Evolutionary conservation across 78 protist genomes (phyloP).

Genomic region (Dictyostelium firmibasis): DNA sequence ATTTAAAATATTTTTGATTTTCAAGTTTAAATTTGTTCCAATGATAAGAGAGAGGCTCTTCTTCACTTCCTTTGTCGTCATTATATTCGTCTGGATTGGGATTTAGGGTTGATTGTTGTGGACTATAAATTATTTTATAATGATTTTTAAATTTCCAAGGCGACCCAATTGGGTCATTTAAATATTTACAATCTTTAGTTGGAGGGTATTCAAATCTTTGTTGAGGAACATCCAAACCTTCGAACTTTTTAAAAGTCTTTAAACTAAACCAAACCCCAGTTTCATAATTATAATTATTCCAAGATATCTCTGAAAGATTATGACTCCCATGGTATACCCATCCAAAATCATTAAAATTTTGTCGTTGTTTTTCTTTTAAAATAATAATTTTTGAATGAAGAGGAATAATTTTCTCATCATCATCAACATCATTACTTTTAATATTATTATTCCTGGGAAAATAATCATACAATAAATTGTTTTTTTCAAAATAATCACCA

Average conservation of each 20-base stretch:
- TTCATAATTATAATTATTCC: conserved; percentile 22
- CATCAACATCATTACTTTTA: background rate
- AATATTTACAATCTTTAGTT: background rate
- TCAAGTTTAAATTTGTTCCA: conserved; percentile 11
- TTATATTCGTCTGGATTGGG: background rate
- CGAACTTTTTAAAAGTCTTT: background rate
- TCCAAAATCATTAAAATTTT: background rate
- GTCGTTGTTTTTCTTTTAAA: background rate
- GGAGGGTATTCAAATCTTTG: background rate
- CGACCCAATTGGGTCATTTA: background rate
- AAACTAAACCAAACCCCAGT: conserved; percentile 28
- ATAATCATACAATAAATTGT: background rate
- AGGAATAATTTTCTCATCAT: too few relatives aligned
- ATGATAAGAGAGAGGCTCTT: background rate
- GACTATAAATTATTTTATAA: background rate
- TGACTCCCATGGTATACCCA: conserved; percentile 57
- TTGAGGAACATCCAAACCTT: background rate
- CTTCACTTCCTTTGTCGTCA: background rate
- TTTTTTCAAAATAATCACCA: background rate
- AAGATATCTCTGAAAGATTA: conserved; percentile 21
- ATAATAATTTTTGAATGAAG: conserved; percentile 38
- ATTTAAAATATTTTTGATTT: background rate
- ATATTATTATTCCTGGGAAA: background rate
- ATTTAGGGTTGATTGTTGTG: background rate
- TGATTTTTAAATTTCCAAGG: conserved; percentile 25